Base-by-base conservation (phyloP, 1,284 basidiomycete species). In the Sphaerobolus stellatus region DNA sequence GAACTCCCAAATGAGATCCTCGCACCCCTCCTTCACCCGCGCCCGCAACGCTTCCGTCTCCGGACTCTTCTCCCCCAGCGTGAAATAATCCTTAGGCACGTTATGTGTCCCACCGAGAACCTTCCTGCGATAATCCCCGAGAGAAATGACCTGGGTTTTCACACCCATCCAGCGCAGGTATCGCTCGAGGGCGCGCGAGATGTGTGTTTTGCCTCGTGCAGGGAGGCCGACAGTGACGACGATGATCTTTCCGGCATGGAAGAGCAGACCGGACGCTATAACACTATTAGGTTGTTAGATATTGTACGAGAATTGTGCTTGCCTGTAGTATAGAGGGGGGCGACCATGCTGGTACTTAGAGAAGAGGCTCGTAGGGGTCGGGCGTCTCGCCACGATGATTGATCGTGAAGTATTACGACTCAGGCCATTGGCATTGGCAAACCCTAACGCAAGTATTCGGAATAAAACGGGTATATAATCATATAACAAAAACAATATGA, bases 91-190 rank as follows among this genome's bases (percentile, higher is more conserved):
- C 1, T 84, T 73, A 0, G 96, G 97, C 2, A 98, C 76, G 55
- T 88, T 86, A 68, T 94, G 84, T 0, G 94, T 90, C 0, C 91
- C 87, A 9, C 96, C 97, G 9, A 98, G 75, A 0, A 89, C 84
- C 74, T 93, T 92, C 49, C 97, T 78, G 45, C 97, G 83, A 71
- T 96, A 94, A 72, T 99, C 96, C 24, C 97, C 97, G 4, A 99
- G 78, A 2, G 92, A 95, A 56, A 98, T 88, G 48, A 98, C 96
- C 56, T 89, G 83, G 0, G 93, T 96, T 71, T 96, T 97, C 59
- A 99, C 92, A 40, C 97, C 96, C 66, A 95, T 90, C 97, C 97
- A 99, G 65, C 93, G 82, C 1, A 99, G 82, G 71, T 99, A 99
- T 24, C 97, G 86, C 69, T 99, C 95, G 28, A 99, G 81, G 18